Evolutionary conservation across 345 rosid species (phyloP).

Genomic region (Moricandia moricandioides): DNA sequence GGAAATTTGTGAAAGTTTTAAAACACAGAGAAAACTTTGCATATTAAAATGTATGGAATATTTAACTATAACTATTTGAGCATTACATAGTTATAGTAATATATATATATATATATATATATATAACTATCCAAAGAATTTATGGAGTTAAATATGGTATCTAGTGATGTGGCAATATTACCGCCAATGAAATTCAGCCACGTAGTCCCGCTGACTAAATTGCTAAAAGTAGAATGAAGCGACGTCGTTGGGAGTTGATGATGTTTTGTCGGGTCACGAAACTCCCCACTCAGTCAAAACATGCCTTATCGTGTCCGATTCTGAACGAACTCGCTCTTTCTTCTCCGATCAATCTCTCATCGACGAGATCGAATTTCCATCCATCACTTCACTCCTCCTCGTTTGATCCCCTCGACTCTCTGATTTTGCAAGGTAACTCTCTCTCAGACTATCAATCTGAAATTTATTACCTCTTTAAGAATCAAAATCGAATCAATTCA

Average conservation of each 20-base stretch:
- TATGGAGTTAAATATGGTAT: neutral
- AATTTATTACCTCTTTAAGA: constrained; percentile 3
- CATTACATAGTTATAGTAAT: too few relatives aligned
- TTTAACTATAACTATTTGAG: too few relatives aligned
- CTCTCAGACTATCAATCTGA: neutral
- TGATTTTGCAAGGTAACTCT: constrained; percentile 27
- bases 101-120: too few relatives aligned
- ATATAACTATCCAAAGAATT: too few relatives aligned
- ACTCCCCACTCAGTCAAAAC: constrained; percentile 12
- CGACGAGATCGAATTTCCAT: neutral
- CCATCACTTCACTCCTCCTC: neutral
- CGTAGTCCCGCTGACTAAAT: constrained; percentile 30
- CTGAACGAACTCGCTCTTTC: constrained; percentile 14
- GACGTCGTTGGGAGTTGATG: constrained; percentile 37
- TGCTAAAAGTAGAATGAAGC: neutral
- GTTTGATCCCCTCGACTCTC: neutral
- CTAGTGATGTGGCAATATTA: constrained; percentile 22
- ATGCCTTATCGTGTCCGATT: constrained; percentile 26
- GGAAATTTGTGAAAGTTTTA: too few relatives aligned
- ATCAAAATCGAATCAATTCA: constrained; percentile 8
- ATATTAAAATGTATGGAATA: too few relatives aligned
- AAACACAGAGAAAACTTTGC: too few relatives aligned
- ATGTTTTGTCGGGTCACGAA: constrained; percentile 27
- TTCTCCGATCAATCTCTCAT: constrained; percentile 22
- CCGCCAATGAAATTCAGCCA: constrained; percentile 16